A percentile compares a stretch with the other conserved stretches of the same genome.
Conservation (phyloP, 1,284 basidiomycete genomes). For the Fomitopsis palustris region DNA sequence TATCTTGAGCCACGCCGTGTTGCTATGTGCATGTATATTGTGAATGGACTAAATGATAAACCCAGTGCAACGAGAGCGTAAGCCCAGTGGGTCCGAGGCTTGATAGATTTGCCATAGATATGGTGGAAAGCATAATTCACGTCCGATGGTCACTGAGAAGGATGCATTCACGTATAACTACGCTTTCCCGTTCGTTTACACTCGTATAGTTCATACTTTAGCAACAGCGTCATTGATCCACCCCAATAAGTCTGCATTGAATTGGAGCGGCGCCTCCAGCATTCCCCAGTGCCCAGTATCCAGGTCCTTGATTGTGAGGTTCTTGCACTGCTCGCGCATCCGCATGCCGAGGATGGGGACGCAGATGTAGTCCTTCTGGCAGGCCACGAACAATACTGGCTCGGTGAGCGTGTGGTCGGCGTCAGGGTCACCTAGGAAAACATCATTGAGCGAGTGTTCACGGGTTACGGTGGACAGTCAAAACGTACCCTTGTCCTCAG, state of each 20-base stretch:
- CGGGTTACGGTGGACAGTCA: not conserved
- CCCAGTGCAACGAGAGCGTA: no score
- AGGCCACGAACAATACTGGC: slow-evolving; percentile 23
- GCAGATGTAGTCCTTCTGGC: slow-evolving; percentile 20
- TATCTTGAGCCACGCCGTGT: no score
- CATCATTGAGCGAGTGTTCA: not conserved
- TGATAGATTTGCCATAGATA: no score
- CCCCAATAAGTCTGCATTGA: slow-evolving; percentile 23
- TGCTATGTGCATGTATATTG: no score
- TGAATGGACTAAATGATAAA: no score
- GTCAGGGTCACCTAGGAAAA: slow-evolving; percentile 12
- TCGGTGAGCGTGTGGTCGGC: slow-evolving; percentile 12
- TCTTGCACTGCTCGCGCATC: slow-evolving; percentile 14
- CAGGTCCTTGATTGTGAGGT: slow-evolving; percentile 24
- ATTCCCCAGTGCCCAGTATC: slow-evolving; percentile 31
- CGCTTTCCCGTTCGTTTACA: no score
- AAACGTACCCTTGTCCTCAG: slow-evolving; percentile 23
- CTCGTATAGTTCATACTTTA: not conserved
- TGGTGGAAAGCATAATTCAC: no score
- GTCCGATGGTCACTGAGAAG: no score
- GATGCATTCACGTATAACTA: no score
- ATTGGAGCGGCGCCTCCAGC: slow-evolving; percentile 22
- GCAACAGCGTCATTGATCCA: slow-evolving; percentile 13
- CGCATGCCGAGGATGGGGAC: slow-evolving; percentile 14
- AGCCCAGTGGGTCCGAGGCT: no score